Base-by-base conservation (phyloP, 2,329 filamentous ascomycete genomes). In the Amauroascus niger region DNA sequence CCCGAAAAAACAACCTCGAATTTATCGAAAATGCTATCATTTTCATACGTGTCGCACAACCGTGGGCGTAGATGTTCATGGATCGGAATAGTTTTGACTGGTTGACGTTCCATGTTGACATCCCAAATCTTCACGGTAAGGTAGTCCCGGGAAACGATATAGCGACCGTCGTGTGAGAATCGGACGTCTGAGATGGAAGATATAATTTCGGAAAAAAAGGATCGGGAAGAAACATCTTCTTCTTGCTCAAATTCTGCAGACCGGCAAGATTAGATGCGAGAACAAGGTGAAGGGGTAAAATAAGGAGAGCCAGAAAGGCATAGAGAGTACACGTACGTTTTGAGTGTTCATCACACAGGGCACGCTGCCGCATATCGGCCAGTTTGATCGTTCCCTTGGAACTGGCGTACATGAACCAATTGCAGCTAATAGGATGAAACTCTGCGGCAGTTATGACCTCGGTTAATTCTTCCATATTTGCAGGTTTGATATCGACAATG, bases 351-450 rank as follows among this genome's bases (percentile, higher is more conserved):
- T 98, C 93, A 67, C 93, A 98, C 50, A 98, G 76, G 28, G 93
- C 93, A 66, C 89, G 95, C 76, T 96, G 87, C 64, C 93, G 83
- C 93, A 98, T 98, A 66, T 98, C 93, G 46, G 93, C 93, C 63
- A 98, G 78, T 75, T 98, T 98, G 75, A 98, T 97, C 33, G 93
- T 97, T 57, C 93, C 93, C 73, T 98, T 98, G 56, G 90, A 96
- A 71, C 91, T 97, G 63, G 93, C 93, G 70, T 97, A 98, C 91
- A 98, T 98, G 76, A 98, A 97, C 89, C 88, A 95, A 73, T 98
- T 97, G 79, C 93, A 98, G 76, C 90, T 95, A 65, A 84, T 78
- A 5, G 93, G 93, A 67, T 98, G 93, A 66, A 98, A 98, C 67
- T 98, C 93, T 52, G 93, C 93, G 40, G 93, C 93, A 11, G 93